A percentile compares a stretch with the other conserved stretches of the same genome.
phyloP scores from a whole-genome alignment of 2,329 filamentous ascomycete genomes.

The Acrocalymma vagum region DNA sequence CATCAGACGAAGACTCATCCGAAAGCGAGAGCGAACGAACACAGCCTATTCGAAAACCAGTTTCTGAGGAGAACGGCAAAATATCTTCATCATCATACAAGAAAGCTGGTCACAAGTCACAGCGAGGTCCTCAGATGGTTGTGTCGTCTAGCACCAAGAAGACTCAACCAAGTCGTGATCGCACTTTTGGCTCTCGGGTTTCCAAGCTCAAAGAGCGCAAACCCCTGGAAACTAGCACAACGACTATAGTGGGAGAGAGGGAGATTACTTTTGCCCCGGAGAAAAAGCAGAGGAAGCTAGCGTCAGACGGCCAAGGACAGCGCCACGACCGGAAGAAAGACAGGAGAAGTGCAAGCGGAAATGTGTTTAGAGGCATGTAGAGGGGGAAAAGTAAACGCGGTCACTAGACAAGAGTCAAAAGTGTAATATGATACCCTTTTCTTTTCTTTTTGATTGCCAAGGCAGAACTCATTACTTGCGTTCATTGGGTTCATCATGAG shows the following conservation, averaged over 20 bases:
- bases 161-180: slow-evolving; percentile 56
- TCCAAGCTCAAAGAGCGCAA: slow-evolving; percentile 44
- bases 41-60: slow-evolving; percentile 32
- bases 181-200: slow-evolving; percentile 67
- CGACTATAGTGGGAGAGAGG: slow-evolving; percentile 60
- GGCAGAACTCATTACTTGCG: too few species aligned
- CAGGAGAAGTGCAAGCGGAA: slow-evolving; percentile 77
- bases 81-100: slow-evolving; percentile 72
- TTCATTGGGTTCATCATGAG: too few species aligned
- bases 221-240: slow-evolving; percentile 21
- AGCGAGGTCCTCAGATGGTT: slow-evolving; percentile 59
- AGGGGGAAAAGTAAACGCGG: background rate
- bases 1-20: slow-evolving; percentile 40
- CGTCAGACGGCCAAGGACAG: slow-evolving; percentile 40
- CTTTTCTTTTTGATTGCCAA: too few species aligned
- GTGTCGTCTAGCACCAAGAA: slow-evolving; percentile 56
- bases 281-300: slow-evolving; percentile 52
- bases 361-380: slow-evolving; percentile 75
- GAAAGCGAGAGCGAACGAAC: slow-evolving; percentile 41
- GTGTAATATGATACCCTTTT: slow-evolving; percentile 17
- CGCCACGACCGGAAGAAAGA: slow-evolving; percentile 52
- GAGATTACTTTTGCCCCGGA: slow-evolving; percentile 78
- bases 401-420: background rate
- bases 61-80: slow-evolving; percentile 51
- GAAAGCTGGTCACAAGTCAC: slow-evolving; percentile 60